These are phyloP conservation scores for Torrubiella hemipterigena DNA, from an alignment of 2,329 filamentous ascomycete genomes.

Conservation along the genomic window DNA sequence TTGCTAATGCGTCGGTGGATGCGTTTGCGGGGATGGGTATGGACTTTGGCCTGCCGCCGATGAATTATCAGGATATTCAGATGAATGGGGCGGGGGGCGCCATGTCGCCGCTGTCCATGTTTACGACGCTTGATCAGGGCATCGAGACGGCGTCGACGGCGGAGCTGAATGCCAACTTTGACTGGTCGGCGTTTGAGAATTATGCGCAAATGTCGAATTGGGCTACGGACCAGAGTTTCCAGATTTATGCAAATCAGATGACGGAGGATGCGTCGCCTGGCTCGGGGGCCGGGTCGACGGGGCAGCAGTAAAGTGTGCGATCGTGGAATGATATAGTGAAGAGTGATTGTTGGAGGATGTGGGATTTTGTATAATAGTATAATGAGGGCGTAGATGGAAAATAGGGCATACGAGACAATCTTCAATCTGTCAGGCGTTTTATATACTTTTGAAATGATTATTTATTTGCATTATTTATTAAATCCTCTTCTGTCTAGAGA, in stretches of 20 bases:
- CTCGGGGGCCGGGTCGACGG: too few relatives aligned
- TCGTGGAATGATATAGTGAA: too few relatives aligned
- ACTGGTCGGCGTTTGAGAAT: constrained; percentile 49
- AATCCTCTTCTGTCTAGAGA: too few relatives aligned
- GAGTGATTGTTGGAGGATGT: too few relatives aligned
- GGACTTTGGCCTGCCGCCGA: constrained; percentile 25
- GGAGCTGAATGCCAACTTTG: constrained; percentile 39
- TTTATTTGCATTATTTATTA: too few relatives aligned
- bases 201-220: constrained; percentile 42
- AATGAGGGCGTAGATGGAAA: too few relatives aligned
- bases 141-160: constrained; percentile 16
- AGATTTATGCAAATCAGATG: constrained; percentile 29
- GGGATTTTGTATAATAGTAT: too few relatives aligned
- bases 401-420: too few relatives aligned
- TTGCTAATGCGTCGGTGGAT: constrained; percentile 23
- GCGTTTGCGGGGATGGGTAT: constrained; percentile 31
- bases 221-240: constrained; percentile 38
- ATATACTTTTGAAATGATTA: too few relatives aligned
- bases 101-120: constrained; percentile 40
- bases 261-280: background rate
- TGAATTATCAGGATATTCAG: constrained; percentile 18
- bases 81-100: constrained; percentile 16
- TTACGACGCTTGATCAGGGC: constrained; percentile 27
- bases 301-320: too few relatives aligned
- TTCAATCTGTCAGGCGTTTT: too few relatives aligned